These are phyloP conservation scores for Helicostylum pulchrum DNA, from an alignment of 192 early-diverging fungal species.

Conservation along the genomic window DNA sequence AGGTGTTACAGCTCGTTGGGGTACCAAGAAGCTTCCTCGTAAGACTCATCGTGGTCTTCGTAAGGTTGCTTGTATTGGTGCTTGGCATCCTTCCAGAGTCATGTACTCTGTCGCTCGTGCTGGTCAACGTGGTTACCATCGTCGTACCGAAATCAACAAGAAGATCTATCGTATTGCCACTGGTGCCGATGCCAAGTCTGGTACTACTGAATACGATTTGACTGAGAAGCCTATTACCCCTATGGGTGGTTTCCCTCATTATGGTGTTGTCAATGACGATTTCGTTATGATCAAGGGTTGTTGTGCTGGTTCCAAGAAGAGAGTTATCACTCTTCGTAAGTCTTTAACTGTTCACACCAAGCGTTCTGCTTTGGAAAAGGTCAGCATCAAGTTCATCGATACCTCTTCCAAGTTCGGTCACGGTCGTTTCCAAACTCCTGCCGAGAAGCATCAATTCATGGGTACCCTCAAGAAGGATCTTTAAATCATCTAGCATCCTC, in stretches of 20 bases:
- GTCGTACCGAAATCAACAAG: constrained; percentile 99
- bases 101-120: constrained; percentile 99
- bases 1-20: constrained; percentile 99
- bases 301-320: constrained; percentile 94
- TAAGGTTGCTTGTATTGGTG: constrained; percentile 99
- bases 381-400: constrained; percentile 98
- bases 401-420: constrained; percentile 99
- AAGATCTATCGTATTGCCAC: constrained; percentile 99
- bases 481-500: constrained; percentile 28
- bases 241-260: constrained; percentile 99
- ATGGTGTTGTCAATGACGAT: constrained; percentile 97
- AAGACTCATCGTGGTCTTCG: constrained; percentile 99
- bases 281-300: constrained; percentile 98
- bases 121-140: constrained; percentile 99
- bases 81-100: constrained; percentile 95
- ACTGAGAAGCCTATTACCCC: constrained; percentile 97
- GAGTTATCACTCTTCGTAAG: constrained; percentile 98
- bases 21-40: constrained; percentile 99
- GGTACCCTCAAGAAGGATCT: constrained; percentile 89
- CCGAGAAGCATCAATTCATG: constrained; percentile 92
- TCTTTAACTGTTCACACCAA: constrained; percentile 95
- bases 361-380: constrained; percentile 94
- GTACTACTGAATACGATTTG: constrained; percentile 94
- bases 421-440: constrained; percentile 98
- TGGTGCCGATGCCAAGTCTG: constrained; percentile 76